Conservation (phyloP, 805 yeast species). For the Wickerhamomyces kurtzmanii region DNA sequence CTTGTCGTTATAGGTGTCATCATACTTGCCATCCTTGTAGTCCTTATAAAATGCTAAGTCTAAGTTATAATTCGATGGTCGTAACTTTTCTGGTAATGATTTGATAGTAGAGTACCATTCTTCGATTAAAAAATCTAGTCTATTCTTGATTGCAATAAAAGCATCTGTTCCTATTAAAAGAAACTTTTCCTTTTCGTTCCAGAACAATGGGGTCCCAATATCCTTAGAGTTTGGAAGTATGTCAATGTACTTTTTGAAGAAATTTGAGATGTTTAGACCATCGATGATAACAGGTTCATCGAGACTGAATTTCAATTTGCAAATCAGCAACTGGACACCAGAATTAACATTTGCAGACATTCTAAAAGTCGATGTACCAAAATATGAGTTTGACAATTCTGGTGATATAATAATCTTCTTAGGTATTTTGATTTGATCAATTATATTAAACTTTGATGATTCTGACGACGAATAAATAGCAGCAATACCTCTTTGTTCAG, state of each 20-base stretch:
- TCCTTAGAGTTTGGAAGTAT: slow-evolving; percentile 32
- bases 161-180: slow-evolving; percentile 63
- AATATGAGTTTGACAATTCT: slow-evolving; percentile 20
- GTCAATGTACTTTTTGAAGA: slow-evolving; percentile 30
- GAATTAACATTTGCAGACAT: slow-evolving; percentile 19
- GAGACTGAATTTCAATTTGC: slow-evolving; percentile 28
- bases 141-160: slow-evolving; percentile 40
- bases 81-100: slow-evolving; percentile 9
- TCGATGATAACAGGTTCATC: slow-evolving; percentile 8
- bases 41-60: slow-evolving; percentile 19
- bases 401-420: slow-evolving; percentile 25
- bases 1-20: slow-evolving; percentile 7
- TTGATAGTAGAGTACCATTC: slow-evolving; percentile 43
- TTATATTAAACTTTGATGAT: slow-evolving; percentile 2
- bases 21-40: slow-evolving; percentile 12
- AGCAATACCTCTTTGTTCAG: slow-evolving; percentile 21
- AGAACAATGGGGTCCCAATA: slow-evolving; percentile 57
- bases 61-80: slow-evolving; percentile 11
- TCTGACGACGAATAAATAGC: slow-evolving; percentile 16
- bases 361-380: slow-evolving; percentile 14
- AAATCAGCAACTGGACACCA: slow-evolving; percentile 25
- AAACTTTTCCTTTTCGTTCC: slow-evolving; percentile 42
- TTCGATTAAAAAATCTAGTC: slow-evolving; percentile 32
- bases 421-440: slow-evolving; percentile 29
- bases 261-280: slow-evolving; percentile 6